Evolutionary conservation across 768 basidiomycete genomes (phyloP), one percentile per base, ranked within the genome.

Genomic region (Lactarius evosmus): DNA sequence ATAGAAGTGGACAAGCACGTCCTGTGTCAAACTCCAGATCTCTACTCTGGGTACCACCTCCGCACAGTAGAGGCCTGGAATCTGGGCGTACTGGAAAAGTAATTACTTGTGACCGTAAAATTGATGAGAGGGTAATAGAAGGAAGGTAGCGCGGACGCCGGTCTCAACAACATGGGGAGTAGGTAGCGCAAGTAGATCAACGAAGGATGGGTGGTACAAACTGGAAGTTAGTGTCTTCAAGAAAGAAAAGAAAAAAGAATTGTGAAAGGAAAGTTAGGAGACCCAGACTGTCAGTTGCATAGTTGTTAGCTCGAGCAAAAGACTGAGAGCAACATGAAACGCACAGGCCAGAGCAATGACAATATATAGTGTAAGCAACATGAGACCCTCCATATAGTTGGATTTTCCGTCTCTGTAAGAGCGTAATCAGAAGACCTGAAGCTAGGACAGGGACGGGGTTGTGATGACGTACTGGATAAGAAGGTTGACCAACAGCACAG

Each of bases 381-480:
- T 89, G 49, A 93, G 73, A 36, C 95, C 95, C 76, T 95, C 94
- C 87, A 96, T 90, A 72, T 93, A 95, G 71, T 95, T 95, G 17
- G 89, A 88, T 70, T 87, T 88, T 51, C 93, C 93, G 66, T 92
- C 89, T 76, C 86, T 84, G 68, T 29, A 50, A 25, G 40, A 50
- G 17, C 46, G n/a, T 62, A 51, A 38, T 57, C 52, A 59, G 36
- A 40, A 40, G 36, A 65, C 17, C 32, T 19, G 33, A 16, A 55
- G 49, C 12, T 16, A 44, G 56, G 41, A 52, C 12, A 17, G 46
- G 56, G 41, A 52, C 46, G 49, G 41, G 30, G 60, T 50, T 54
- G 38, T 66, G 30, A 38, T 41, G 7, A 80, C 85, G 52, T 64
- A 84, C 85, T 86, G 85, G 66, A 93, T 82, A 11, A 95, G 80